phyloP scores from a whole-genome alignment of 2,329 filamentous ascomycete species.

The Colletotrichum shisoi region DNA sequence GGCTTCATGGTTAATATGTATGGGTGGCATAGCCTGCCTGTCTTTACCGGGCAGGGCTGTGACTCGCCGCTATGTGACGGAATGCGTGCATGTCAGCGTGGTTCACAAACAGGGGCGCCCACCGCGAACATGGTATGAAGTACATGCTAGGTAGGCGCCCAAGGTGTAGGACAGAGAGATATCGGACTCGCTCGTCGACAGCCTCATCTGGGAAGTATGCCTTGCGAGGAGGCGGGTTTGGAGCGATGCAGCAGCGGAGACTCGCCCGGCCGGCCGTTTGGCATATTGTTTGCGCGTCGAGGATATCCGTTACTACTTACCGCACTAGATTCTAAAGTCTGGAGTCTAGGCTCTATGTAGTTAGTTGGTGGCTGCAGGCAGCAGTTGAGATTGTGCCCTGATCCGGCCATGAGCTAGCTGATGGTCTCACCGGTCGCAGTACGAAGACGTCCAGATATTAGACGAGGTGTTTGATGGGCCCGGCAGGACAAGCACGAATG shows the following conservation, averaged over 20 bases:
- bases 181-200: slow-evolving; percentile 1
- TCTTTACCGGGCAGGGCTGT: not conserved
- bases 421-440: not conserved
- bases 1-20: slow-evolving; percentile 22
- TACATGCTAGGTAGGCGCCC: not conserved
- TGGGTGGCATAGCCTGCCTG: not conserved
- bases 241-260: too few relatives aligned
- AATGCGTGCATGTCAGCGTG: slow-evolving; percentile 8
- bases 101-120: slow-evolving; percentile 11
- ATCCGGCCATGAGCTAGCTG: not conserved
- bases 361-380: not conserved
- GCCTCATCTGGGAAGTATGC: slow-evolving; percentile 31
- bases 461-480: slow-evolving; percentile 25
- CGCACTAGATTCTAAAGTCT: too few relatives aligned
- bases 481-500: slow-evolving; percentile 24
- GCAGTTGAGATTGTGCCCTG: not conserved
- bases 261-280: too few relatives aligned
- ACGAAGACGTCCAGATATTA: too few relatives aligned
- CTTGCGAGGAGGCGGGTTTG: not conserved
- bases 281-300: slow-evolving; percentile 8
- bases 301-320: too few relatives aligned
- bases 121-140: slow-evolving; percentile 7
- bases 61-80: slow-evolving; percentile 5
- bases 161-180: too few relatives aligned
- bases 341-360: too few relatives aligned